phyloP scores from a whole-genome alignment of 202 grass and related monocot species.

The Panicum hallii region DNA sequence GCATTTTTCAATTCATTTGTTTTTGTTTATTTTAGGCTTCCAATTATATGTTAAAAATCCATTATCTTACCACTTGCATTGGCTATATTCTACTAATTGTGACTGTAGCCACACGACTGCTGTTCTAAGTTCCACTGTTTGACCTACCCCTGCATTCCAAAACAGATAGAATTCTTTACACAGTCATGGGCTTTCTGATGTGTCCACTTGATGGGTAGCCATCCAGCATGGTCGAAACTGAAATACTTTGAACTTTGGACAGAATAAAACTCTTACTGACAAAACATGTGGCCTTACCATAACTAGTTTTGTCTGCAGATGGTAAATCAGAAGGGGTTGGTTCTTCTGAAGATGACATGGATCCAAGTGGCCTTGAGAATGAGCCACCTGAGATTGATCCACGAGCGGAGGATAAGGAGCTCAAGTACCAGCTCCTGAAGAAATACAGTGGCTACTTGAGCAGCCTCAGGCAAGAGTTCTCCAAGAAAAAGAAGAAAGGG shows the following conservation, averaged over 20 bases:
- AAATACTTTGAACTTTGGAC: constrained; percentile 26
- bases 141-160: constrained; percentile 9
- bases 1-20: background rate
- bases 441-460: constrained; percentile 97
- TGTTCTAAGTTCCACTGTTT: constrained; percentile 38
- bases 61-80: background rate
- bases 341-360: constrained; percentile 93
- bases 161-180: constrained; percentile 41
- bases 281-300: constrained; percentile 28
- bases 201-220: constrained; percentile 32
- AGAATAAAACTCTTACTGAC: constrained; percentile 27
- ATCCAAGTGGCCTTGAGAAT: constrained; percentile 67
- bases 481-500: constrained; percentile 99
- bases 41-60: background rate
- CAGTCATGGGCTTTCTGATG: constrained; percentile 42
- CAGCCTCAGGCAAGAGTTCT: constrained; percentile 97
- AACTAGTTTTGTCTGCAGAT: constrained; percentile 54
- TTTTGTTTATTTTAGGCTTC: background rate
- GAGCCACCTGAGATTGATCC: constrained; percentile 76
- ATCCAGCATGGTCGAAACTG: constrained; percentile 43
- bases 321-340: constrained; percentile 78
- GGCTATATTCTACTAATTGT: background rate
- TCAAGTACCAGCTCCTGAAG: constrained; percentile 95
- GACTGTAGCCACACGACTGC: constrained; percentile 13
- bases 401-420: constrained; percentile 88